Base-by-base conservation (phyloP, 441 rosid genomes). In the Daphne laureola region DNA sequence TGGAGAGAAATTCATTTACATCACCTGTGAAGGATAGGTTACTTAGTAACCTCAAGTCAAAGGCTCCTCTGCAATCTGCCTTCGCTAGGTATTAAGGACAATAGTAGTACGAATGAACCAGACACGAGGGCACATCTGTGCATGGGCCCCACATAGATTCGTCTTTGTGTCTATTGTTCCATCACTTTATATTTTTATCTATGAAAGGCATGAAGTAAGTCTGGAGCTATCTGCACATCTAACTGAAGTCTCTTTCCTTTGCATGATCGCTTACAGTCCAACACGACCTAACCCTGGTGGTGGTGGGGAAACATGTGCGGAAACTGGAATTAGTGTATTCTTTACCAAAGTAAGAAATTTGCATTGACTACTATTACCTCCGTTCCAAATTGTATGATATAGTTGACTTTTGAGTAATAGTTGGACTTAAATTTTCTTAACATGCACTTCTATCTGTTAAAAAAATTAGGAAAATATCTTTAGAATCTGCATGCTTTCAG, bases 261-360 rank as follows among this genome's bases (percentile, higher is more conserved):
- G 45, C 70, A 51, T 50, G 51, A 8, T 25, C 73, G 17, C 64
- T 18, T 65, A 63, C 80, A 94, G 99, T 76, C 99, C 99, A 43
- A 87, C 91, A 25, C 82, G 92, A 46, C 99, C 94, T 58, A 82
- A 70, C 73, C 99, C 97, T n/a, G 90, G 91, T 65, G 88, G 95
- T 16, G 90, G 89, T 55, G 99, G 97, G 61, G 99, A 90, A 86
- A 94, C 99, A 54, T 90, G 93, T 61, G 99, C 99, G n/a, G 99
- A 94, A 77, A 87, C 99, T 52, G 99, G 90, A 58, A 86, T 90
- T 66, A 86, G 71, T 69, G 75, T 94, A 62, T 90, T 86, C 76
- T 85, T 94, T 73, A 69, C 83, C 68, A 94, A 94, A 94, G 97
- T 90, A 70, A 31, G 38, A 31, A 5, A 31, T 31, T 6, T 31